A percentile compares a stretch with the other conserved stretches of the same genome.
phyloP scores from a whole-genome alignment of 208 protist genomes.

The Naegleria gruberi region DNA sequence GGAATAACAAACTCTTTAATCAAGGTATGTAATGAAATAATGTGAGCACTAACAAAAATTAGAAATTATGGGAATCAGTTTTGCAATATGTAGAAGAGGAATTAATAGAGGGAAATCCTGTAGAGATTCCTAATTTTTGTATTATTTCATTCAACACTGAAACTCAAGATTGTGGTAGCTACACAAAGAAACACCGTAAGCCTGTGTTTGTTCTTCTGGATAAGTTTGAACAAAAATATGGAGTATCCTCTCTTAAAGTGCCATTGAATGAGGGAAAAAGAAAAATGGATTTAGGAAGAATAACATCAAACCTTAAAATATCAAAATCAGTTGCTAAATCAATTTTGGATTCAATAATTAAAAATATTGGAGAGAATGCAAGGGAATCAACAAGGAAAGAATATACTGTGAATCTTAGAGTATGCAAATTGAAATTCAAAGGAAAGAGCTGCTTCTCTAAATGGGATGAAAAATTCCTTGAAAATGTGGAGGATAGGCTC shows the following conservation, averaged over 20 bases:
- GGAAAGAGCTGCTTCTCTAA: not conserved
- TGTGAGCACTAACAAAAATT: not conserved
- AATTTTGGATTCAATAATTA: not conserved
- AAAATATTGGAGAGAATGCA: not conserved
- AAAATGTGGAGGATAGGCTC: not conserved
- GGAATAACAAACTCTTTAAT: not conserved
- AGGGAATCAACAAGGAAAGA: not conserved
- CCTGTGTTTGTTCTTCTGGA: not conserved
- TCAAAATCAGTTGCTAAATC: not conserved
- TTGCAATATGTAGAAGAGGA: not conserved
- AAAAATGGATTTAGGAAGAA: not conserved
- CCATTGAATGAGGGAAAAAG: not conserved
- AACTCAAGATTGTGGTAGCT: not conserved
- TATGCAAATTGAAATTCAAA: not conserved
- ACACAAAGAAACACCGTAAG: not conserved
- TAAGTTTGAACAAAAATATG: not conserved
- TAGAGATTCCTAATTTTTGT: not conserved
- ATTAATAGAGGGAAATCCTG: not conserved
- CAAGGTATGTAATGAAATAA: not conserved
- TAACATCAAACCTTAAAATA: not conserved
- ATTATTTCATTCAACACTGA: not conserved
- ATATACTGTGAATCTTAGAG: not conserved
- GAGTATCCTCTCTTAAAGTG: not conserved
- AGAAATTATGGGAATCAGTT: not conserved
- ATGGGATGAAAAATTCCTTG: not conserved